These are phyloP conservation scores for Alternaria conjuncta DNA, from an alignment of 2,329 filamentous ascomycete species.

Conservation along the genomic window DNA sequence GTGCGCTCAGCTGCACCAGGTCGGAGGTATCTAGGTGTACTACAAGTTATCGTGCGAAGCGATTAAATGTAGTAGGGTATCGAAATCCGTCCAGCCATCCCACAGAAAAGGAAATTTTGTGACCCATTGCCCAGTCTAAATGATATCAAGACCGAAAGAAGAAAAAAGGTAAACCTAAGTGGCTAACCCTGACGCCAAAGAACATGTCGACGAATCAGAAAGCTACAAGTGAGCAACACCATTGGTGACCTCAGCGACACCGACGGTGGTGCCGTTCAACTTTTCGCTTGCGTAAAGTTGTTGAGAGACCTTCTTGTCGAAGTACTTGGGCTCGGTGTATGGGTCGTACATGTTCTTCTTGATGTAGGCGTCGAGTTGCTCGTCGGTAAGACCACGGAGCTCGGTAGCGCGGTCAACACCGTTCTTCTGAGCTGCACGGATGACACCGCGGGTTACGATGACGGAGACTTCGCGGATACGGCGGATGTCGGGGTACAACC, in stretches of 20 bases:
- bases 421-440: slow-evolving; percentile 85
- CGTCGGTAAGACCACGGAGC: slow-evolving; percentile 72
- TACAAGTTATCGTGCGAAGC: slow-evolving; percentile 16
- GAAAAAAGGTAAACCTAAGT: background rate
- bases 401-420: slow-evolving; percentile 62
- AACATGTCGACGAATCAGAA: slow-evolving; percentile 11
- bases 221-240: slow-evolving; percentile 43
- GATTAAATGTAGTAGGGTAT: slow-evolving; percentile 34
- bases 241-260: slow-evolving; percentile 34
- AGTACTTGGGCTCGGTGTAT: slow-evolving; percentile 53
- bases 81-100: slow-evolving; percentile 25
- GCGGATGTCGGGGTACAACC: slow-evolving; percentile 90
- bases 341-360: slow-evolving; percentile 59
- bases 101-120: slow-evolving; percentile 15
- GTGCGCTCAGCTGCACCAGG: slow-evolving; percentile 1
- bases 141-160: slow-evolving; percentile 22
- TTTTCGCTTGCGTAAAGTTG: slow-evolving; percentile 33
- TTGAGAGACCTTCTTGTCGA: slow-evolving; percentile 49
- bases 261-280: slow-evolving; percentile 28
- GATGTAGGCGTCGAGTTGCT: slow-evolving; percentile 73
- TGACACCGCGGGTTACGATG: slow-evolving; percentile 86
- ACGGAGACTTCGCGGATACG: slow-evolving; percentile 91
- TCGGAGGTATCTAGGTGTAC: slow-evolving; percentile 8
- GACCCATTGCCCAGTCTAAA: slow-evolving; percentile 28
- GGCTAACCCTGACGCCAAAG: slow-evolving; percentile 12